Conservation (phyloP, 2,329 filamentous ascomycete genomes). For the Ophiosphaerella korrae region DNA sequence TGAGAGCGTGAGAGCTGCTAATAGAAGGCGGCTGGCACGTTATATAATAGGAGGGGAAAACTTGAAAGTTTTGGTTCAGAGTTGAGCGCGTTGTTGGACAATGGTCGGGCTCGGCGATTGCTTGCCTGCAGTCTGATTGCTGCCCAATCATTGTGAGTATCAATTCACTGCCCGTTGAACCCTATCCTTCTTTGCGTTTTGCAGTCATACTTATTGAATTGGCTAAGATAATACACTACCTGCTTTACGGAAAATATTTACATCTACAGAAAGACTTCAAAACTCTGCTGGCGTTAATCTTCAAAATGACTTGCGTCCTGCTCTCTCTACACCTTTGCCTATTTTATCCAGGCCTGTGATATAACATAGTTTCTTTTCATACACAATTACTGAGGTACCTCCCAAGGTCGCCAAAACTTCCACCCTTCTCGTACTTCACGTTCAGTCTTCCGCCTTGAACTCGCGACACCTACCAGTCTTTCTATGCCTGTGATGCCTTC, state of each 20-base stretch:
- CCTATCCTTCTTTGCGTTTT: too few species aligned
- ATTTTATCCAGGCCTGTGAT: too few species aligned
- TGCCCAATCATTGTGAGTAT: slow-evolving; percentile 34
- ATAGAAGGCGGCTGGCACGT: background rate
- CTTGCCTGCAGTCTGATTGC: slow-evolving; percentile 17
- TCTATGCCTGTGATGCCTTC: slow-evolving; percentile 86
- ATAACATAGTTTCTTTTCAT: too few species aligned
- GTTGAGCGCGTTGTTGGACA: slow-evolving; percentile 29
- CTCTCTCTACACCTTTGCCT: background rate
- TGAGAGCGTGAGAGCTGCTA: background rate
- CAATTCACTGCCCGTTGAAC: background rate
- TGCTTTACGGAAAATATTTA: too few species aligned
- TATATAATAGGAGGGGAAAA: slow-evolving; percentile 8
- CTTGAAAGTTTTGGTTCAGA: slow-evolving; percentile 18
- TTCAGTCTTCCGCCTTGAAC: slow-evolving; percentile 29
- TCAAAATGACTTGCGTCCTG: slow-evolving; percentile 3
- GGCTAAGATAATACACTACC: background rate
- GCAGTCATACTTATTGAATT: background rate
- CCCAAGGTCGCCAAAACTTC: slow-evolving; percentile 50
- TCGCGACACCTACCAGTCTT: slow-evolving; percentile 75
- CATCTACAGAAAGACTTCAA: background rate
- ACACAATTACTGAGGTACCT: slow-evolving; percentile 15
- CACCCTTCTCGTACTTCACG: slow-evolving; percentile 46
- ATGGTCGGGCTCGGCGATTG: slow-evolving; percentile 33
- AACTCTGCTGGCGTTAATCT: background rate